Base-by-base conservation (phyloP, 2,329 filamentous ascomycete genomes). In the Pseudogymnoascus destructans region DNA sequence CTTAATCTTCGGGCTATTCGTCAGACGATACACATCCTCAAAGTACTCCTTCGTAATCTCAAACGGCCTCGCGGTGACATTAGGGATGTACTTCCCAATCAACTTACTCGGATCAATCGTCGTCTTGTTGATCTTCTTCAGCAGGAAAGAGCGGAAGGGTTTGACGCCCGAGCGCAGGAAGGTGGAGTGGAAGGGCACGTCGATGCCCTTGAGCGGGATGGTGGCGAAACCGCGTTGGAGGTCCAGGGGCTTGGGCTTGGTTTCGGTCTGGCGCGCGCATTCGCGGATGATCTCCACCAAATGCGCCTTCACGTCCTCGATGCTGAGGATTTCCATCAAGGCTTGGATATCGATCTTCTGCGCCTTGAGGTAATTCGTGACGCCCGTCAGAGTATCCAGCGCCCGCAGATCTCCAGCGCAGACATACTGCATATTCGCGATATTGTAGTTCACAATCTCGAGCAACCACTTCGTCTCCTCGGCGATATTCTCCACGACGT, bases 111-210 rank as follows among this genome's bases (percentile, higher is more conserved):
- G 93, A 72, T 98, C 93, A 72, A 98, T 97, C 58, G 88, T 95
- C 21, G 91, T 96, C 83, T 95, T 95, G 80, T 97, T 90, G 77
- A 98, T 97, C 82, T 98, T 98, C 87, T 97, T 98, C 67, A 97
- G 85, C 70, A 98, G 74, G 82, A 98, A 98, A 46, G 86, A 92
- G 65, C 93, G 83, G 89, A 98, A 98, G 52, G 95, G 93, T 80
- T 98, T 98, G 73, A 98, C 93, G 67, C 93, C 95, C 36, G 90
- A 95, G 59, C 95, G 88, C 74, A 98, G 76, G 80, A 98, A 98
- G 15, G 93, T 98, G 66, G 87, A 93, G 80, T 98, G 93, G 88
- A 98, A 98, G 46, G 93, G 93, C 70, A 97, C 95, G 68, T 98
- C 93, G 66, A 98, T 98, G 63, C 95, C 95, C 69, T 87, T 89